phyloP scores from a whole-genome alignment of 306 rosid genomes.

The cucumber (Cucumis sativus) region DNA sequence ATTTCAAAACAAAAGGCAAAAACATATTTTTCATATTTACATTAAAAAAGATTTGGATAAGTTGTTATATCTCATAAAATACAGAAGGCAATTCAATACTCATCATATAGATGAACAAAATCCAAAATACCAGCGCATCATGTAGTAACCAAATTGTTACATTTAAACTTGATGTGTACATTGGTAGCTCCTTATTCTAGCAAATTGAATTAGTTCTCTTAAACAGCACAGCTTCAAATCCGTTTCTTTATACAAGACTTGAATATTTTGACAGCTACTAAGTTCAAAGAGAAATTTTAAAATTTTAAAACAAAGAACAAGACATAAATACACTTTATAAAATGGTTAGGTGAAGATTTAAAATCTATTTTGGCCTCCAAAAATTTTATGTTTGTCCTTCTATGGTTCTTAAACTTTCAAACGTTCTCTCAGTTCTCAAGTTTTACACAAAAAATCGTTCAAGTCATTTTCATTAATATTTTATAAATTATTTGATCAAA shows the following conservation, averaged over 20 bases:
- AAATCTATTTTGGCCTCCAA: not conserved
- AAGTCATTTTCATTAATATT: not conserved
- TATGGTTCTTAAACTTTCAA: not conserved
- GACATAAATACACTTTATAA: not conserved
- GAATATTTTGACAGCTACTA: not conserved
- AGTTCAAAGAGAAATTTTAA: not conserved
- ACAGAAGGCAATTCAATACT: not conserved
- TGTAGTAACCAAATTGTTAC: not conserved
- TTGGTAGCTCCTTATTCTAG: not conserved
- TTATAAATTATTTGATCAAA: not conserved
- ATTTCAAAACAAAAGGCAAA: not conserved
- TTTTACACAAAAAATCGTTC: not conserved
- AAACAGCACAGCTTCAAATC: not conserved
- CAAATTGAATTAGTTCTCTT: not conserved
- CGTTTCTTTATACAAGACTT: not conserved
- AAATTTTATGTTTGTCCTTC: not conserved
- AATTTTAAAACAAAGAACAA: not conserved
- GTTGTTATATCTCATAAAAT: not conserved
- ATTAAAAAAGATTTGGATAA: not conserved
- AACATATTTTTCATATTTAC: not conserved
- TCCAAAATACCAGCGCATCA: not conserved
- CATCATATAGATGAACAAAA: not conserved
- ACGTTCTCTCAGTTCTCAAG: not conserved
- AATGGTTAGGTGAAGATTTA: not conserved
- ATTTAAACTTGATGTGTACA: not conserved